These are phyloP conservation scores for Metarhizium robertsii DNA, from an alignment of 2,329 filamentous ascomycete species.

Conservation along the genomic window DNA sequence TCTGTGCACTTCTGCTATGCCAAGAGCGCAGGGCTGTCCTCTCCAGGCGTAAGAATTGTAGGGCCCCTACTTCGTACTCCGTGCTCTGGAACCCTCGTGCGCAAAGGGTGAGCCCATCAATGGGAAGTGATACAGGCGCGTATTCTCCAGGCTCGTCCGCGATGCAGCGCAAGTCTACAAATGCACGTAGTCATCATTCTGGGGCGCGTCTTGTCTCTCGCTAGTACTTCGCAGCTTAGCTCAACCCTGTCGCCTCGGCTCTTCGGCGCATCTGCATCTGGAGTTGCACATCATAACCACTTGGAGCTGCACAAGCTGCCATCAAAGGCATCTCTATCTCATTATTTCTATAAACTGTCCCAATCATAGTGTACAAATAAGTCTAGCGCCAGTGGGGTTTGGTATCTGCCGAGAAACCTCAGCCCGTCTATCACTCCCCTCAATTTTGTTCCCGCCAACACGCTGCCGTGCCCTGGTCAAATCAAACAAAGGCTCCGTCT, in stretches of 20 bases:
- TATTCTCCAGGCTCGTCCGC: too few relatives aligned
- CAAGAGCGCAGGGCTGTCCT: too few relatives aligned
- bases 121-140: too few relatives aligned
- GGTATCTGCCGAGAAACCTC: slow-evolving; percentile 11
- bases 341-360: slow-evolving; percentile 12
- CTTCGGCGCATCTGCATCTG: not conserved
- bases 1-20: too few relatives aligned
- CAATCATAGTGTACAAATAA: slow-evolving; percentile 14
- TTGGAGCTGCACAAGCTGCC: not conserved
- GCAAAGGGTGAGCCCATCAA: too few relatives aligned
- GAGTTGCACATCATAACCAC: not conserved
- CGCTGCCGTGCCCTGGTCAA: not conserved
- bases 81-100: too few relatives aligned
- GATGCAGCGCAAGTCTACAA: too few relatives aligned
- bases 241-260: not conserved
- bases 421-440: slow-evolving; percentile 6
- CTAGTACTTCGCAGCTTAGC: too few relatives aligned
- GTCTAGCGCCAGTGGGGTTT: slow-evolving; percentile 12
- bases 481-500: not conserved
- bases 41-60: too few relatives aligned
- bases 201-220: too few relatives aligned
- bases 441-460: not conserved
- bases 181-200: too few relatives aligned
- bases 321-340: slow-evolving; percentile 4
- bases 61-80: too few relatives aligned